These are phyloP conservation scores for Entomortierella chlamydospora DNA, from an alignment of 192 early-diverging fungal species.

Conservation along the genomic window DNA sequence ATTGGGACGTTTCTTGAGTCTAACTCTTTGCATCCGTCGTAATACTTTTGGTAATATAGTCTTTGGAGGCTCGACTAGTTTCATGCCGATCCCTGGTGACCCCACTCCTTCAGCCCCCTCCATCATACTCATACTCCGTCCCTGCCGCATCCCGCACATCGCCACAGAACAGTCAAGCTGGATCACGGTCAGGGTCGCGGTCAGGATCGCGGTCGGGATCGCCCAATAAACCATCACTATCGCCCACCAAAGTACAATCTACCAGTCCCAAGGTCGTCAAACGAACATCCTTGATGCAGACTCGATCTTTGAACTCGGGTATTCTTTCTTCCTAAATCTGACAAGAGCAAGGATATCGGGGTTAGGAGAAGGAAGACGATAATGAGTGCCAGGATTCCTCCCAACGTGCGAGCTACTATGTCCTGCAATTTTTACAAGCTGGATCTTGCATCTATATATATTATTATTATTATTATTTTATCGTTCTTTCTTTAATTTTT, in stretches of 20 bases:
- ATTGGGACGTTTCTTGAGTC: background rate
- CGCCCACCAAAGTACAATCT: background rate
- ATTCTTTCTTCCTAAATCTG: constrained; percentile 9
- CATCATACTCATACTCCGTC: constrained; percentile 54
- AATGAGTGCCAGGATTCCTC: no score
- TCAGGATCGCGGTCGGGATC: constrained; percentile 21
- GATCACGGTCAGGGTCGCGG: constrained; percentile 34
- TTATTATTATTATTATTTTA: no score
- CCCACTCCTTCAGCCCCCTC: constrained; percentile 72
- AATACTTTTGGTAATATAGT: constrained; percentile 31
- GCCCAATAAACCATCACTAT: constrained; percentile 7
- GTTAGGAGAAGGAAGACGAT: no score
- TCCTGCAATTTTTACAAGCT: no score
- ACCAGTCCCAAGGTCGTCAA: constrained; percentile 17
- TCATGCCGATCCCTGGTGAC: constrained; percentile 81
- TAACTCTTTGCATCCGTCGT: background rate
- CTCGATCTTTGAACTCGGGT: constrained; percentile 7
- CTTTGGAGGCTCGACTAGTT: constrained; percentile 76
- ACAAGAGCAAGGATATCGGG: background rate
- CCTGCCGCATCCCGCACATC: constrained; percentile 38
- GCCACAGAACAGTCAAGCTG: constrained; percentile 9
- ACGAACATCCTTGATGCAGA: constrained; percentile 24
- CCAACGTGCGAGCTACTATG: no score
- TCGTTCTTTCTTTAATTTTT: background rate
- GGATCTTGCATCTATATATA: no score